phyloP scores from a whole-genome alignment of 2,329 filamentous ascomycete species.

The Microdochium nivale region DNA sequence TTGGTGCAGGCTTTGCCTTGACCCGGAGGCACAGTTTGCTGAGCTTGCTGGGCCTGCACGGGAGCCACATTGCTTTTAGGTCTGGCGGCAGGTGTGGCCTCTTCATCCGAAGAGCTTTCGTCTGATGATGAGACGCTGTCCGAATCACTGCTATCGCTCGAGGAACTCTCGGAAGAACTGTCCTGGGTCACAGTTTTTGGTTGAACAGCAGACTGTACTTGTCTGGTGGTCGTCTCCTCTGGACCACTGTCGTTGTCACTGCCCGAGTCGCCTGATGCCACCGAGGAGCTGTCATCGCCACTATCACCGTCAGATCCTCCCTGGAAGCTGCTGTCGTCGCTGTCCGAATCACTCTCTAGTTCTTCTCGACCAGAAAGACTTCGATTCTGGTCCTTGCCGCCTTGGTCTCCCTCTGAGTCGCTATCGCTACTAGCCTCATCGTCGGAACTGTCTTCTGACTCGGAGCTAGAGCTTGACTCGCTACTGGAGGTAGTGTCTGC shows the following conservation, averaged over 20 bases:
- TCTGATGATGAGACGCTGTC: constrained; percentile 2
- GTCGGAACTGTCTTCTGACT: constrained; percentile 7
- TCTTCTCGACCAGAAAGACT: constrained; percentile 3
- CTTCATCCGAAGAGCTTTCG: constrained; percentile 3
- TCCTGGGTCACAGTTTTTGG: not conserved
- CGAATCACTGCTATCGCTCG: constrained; percentile 7
- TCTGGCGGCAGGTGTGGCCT: not conserved
- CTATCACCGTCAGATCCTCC: constrained; percentile 5
- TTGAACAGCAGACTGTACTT: not conserved
- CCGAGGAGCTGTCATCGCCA: constrained; percentile 1
- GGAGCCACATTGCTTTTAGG: not conserved
- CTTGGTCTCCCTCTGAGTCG: constrained; percentile 6
- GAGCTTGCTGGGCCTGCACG: not conserved
- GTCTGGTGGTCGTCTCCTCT: constrained; percentile 10
- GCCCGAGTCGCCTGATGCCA: not conserved
- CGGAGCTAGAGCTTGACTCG: constrained; percentile 13
- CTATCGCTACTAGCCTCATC: constrained; percentile 3
- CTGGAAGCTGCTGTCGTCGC: constrained; percentile 11
- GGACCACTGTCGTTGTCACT: constrained; percentile 12
- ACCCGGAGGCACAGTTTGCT: constrained; percentile 19
- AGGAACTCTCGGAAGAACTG: constrained; percentile 6
- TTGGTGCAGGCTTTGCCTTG: constrained; percentile 34
- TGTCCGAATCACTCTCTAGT: not conserved
- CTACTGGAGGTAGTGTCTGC: constrained; percentile 1
- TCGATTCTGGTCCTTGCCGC: constrained; percentile 7